Evolutionary conservation across 108 stramenopile genomes (phyloP), one percentile per base, ranked within the genome.

Genomic region (Aurantiochytrium sp.): DNA sequence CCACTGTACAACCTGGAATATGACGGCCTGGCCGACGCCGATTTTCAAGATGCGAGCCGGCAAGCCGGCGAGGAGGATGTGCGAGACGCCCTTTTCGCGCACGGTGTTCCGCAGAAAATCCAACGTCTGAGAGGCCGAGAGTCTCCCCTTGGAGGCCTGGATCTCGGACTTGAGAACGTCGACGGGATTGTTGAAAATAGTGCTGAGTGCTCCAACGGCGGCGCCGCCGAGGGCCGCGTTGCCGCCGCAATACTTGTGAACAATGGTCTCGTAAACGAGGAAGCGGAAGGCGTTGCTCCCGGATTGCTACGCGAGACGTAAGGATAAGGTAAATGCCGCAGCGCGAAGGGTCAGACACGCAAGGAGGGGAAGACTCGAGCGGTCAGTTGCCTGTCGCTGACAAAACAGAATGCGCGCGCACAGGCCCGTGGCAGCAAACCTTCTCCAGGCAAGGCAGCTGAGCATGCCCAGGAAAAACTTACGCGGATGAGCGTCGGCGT

Each of bases 21-120:
- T 81, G 73, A 81, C 73, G n/a, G 73, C 73, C 45, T 81, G 73
- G 3, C 73, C 73, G 32, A 42, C 45, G 8, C 73, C 73, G 30
- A 81, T 81, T 42, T 81, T 81, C 21, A 81, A 12, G 30, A 81
- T 15, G 45, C 73, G 73, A 12, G 73, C 73, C 10, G 73, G 45
- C 6, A 81, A 12, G 42, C 73, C 73, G 32, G 73, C 73, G n/a
- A 4, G 8, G 45, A 81, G 24, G 24, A 81, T 41, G 73, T 81
- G 73, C 59, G 59, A 15, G 32, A 65, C 1, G 24, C 59, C 59
- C 59, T 65, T 65, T 34, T 65, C 59, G 32, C 34, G 27, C 27
- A 65, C 34, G 10, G 24, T 27, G 24, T 15, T 24, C 34, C 34
- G 22, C 22, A 65, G 34, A 2, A 65, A 65, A 65, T 19, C 19